Conservation (phyloP, 2,329 filamentous ascomycete species). For the Amylocarpus encephaloides region DNA sequence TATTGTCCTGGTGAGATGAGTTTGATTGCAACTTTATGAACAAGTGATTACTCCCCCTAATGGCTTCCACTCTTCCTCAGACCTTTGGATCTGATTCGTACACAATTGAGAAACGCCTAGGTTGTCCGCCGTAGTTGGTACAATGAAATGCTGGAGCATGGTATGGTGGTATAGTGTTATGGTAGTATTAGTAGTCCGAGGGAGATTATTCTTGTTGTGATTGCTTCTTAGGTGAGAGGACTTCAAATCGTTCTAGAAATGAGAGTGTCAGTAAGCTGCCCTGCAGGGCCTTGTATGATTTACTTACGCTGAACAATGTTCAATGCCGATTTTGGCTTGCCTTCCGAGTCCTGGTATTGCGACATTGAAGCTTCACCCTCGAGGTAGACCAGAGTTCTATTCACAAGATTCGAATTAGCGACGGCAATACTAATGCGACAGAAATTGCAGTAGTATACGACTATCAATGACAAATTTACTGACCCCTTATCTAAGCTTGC, state of each 20-base stretch:
- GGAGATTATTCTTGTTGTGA: background rate
- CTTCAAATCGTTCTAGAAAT: slow-evolving; percentile 40
- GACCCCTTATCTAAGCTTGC: slow-evolving; percentile 78
- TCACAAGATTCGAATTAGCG: slow-evolving; percentile 6
- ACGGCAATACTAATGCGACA: too few species aligned
- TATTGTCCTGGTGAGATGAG: background rate
- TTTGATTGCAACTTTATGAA: background rate
- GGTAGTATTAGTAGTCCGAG: background rate
- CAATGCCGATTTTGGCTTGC: slow-evolving; percentile 56
- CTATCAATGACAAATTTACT: slow-evolving; percentile 34
- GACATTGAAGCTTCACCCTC: slow-evolving; percentile 74
- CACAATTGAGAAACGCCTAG: slow-evolving; percentile 1
- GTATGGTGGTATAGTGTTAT: slow-evolving; percentile 1
- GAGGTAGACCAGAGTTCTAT: slow-evolving; percentile 70
- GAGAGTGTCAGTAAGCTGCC: background rate
- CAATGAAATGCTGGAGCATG: background rate
- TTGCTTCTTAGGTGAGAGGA: slow-evolving; percentile 34
- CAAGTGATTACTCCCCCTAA: background rate
- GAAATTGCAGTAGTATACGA: too few species aligned
- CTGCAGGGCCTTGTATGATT: background rate
- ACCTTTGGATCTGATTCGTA: slow-evolving; percentile 5
- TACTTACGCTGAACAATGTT: slow-evolving; percentile 75
- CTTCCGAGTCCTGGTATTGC: slow-evolving; percentile 62
- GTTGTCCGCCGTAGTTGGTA: slow-evolving; percentile 1
- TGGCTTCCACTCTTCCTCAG: background rate